phyloP scores from a whole-genome alignment of 169 alveolate genomes.

The Besnoitia besnoiti region DNA sequence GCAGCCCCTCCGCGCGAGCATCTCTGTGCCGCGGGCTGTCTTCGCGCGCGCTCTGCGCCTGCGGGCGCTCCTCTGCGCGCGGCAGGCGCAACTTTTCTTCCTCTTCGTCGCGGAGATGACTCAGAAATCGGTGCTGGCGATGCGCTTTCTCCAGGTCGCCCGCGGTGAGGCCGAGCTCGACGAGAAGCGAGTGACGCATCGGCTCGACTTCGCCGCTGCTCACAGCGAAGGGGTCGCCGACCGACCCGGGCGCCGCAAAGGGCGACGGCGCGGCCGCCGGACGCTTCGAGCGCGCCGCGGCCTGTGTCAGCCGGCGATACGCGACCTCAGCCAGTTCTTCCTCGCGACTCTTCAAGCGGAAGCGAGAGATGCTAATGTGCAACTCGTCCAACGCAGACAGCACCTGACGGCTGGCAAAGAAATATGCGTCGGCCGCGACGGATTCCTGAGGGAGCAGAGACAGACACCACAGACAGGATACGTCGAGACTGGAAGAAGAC shows the following conservation, averaged over 20 bases:
- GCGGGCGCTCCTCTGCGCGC: not conserved
- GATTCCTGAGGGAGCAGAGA: constrained; percentile 46
- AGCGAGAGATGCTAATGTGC: constrained; percentile 56
- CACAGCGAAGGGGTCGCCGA: not conserved
- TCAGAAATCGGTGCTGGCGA: constrained; percentile 25
- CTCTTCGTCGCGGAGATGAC: constrained; percentile 5
- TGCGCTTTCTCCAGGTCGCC: constrained; percentile 1
- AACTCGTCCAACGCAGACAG: constrained; percentile 61
- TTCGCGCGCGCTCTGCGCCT: not conserved
- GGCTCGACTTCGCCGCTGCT: not conserved
- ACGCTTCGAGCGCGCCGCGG: not conserved
- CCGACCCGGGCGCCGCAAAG: not conserved
- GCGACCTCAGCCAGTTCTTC: constrained; percentile 30
- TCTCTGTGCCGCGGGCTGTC: not conserved
- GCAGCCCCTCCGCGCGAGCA: not conserved
- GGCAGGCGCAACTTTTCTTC: constrained; percentile 14
- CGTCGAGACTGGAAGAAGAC: no score
- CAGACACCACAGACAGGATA: no score
- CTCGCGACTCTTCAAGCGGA: constrained; percentile 47
- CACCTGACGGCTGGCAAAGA: constrained; percentile 54
- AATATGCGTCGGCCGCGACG: constrained; percentile 57
- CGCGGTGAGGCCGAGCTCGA: constrained; percentile 15
- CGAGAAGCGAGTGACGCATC: not conserved
- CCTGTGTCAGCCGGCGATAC: not conserved
- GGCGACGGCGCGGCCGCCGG: not conserved